A percentile compares a stretch with the other conserved stretches of the same genome.
Evolutionary conservation across 345 rosid species (phyloP).

Genomic region (Eucalyptus shirleyi): DNA sequence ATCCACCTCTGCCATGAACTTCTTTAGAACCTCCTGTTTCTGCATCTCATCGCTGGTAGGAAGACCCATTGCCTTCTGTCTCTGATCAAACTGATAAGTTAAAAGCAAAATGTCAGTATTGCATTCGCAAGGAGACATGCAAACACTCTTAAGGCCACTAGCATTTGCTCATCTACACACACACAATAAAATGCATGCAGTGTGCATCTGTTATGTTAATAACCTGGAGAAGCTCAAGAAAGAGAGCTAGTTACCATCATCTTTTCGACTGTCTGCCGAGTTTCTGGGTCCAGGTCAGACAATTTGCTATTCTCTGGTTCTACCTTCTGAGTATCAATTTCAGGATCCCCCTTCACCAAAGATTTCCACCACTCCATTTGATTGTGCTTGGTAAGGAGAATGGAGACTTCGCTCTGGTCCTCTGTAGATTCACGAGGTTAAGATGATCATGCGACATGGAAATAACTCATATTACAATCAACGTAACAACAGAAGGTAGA

Average conservation of each 20-base stretch:
- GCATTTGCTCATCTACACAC: not conserved
- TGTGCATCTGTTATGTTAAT: not conserved
- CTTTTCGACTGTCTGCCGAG: conserved; percentile 69
- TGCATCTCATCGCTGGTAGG: conserved; percentile 85
- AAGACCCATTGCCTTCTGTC: conserved; percentile 89
- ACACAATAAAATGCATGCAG: not conserved
- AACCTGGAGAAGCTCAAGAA: not conserved
- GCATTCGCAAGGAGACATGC: not conserved
- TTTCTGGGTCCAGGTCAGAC: conserved; percentile 74
- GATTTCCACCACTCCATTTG: conserved; percentile 95
- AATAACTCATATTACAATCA: not conserved
- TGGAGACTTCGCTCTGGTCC: conserved; percentile 50
- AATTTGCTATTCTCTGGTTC: conserved; percentile 87
- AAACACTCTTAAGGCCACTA: not conserved
- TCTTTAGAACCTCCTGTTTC: conserved; percentile 75
- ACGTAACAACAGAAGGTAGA: not conserved
- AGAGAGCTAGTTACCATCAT: conserved; percentile 54
- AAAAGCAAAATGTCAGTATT: not conserved
- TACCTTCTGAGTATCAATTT: conserved; percentile 86
- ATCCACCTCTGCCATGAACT: conserved; percentile 75
- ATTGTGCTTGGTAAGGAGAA: conserved; percentile 81
- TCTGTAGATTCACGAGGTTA: conserved; percentile 12
- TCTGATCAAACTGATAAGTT: conserved; percentile 65
- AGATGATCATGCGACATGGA: not conserved
- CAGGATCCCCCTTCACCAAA: conserved; percentile 77